Base-by-base conservation (phyloP, 306 rosid genomes). In the Prunus campanulata region DNA sequence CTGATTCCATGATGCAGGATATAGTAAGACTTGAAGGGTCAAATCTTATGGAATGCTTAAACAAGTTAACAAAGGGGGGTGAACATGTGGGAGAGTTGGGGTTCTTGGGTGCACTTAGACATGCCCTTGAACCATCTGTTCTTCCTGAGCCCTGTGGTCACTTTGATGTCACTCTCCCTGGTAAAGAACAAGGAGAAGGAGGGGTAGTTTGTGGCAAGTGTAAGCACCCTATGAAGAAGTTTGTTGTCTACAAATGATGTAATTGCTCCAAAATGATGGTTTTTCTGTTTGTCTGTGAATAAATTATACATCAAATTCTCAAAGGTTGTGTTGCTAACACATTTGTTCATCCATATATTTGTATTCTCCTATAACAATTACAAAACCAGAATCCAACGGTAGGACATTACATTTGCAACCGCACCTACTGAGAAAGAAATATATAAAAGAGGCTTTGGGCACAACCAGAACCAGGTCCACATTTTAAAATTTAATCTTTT, bases 141-240 rank as follows among this genome's bases (percentile, higher is more conserved):
- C 19, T 29, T 69, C 42, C 22, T 70, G 57, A 11, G 79, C 86
- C 88, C 68, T 90, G 91, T 52, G 70, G 27, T 20, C 85, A 85
- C 80, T 73, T 74, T 13, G 66, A 68, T 72, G 16, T 76, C 32
- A 78, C 81, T 77, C 68, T 84, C 22, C 77, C 77, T 27, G 47
- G 27, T 24, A 84, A 74, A 71, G 84, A 68, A 39, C 57, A 10
- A 24, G 22, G 18, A 2, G 78, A 78, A 68, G 91, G 42, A 74
- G 76, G 67, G 86, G 67, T 65, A 50, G 50, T 75, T 50, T 91
- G 93, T 72, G 73, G 81, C 67, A 63, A 65, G 68, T 91, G 96
- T 85, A 84, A 65, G 78, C 83, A 57, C 66, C 83, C 77, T 20
- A 80, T 83, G 96, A 80, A 85, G 74, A 85, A 79, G 82, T 87